Conservation (phyloP, 257 asterid species). For the Plantago ovata region DNA sequence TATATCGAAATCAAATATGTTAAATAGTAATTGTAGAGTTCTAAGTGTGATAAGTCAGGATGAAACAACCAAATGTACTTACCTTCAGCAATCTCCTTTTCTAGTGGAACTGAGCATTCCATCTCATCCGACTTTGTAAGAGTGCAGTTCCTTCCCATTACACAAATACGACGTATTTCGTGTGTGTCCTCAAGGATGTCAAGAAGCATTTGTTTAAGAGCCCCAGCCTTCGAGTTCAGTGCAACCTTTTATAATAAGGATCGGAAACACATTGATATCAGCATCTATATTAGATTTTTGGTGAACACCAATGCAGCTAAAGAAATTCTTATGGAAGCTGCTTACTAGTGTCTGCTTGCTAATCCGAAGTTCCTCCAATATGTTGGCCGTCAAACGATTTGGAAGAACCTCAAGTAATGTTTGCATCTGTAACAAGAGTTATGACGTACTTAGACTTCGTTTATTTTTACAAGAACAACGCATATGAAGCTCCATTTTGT, state of each 20-base stretch:
- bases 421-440: slow-evolving; percentile 63
- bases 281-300: slow-evolving; percentile 2
- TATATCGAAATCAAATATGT: slow-evolving; percentile 18
- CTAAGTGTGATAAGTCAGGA: slow-evolving; percentile 17
- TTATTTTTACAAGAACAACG: slow-evolving; percentile 1
- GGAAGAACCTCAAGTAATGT: slow-evolving; percentile 93
- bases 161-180: slow-evolving; percentile 87
- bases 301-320: slow-evolving; percentile 11
- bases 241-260: slow-evolving; percentile 65
- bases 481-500: neutral
- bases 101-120: slow-evolving; percentile 72
- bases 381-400: slow-evolving; percentile 80
- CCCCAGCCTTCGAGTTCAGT: slow-evolving; percentile 91
- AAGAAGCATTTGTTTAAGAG: slow-evolving; percentile 94
- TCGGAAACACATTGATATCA: slow-evolving; percentile 3
- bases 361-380: slow-evolving; percentile 90
- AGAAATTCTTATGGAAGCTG: slow-evolving; percentile 1
- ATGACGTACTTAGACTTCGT: slow-evolving; percentile 2
- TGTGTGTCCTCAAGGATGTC: slow-evolving; percentile 98
- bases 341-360: slow-evolving; percentile 91
- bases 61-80: slow-evolving; percentile 18
- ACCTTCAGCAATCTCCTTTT: slow-evolving; percentile 93
- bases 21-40: slow-evolving; percentile 10
- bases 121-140: slow-evolving; percentile 56
- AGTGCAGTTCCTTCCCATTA: slow-evolving; percentile 89